phyloP scores from a whole-genome alignment of 2,329 filamentous ascomycete species.

The Karstenula rhodostoma region DNA sequence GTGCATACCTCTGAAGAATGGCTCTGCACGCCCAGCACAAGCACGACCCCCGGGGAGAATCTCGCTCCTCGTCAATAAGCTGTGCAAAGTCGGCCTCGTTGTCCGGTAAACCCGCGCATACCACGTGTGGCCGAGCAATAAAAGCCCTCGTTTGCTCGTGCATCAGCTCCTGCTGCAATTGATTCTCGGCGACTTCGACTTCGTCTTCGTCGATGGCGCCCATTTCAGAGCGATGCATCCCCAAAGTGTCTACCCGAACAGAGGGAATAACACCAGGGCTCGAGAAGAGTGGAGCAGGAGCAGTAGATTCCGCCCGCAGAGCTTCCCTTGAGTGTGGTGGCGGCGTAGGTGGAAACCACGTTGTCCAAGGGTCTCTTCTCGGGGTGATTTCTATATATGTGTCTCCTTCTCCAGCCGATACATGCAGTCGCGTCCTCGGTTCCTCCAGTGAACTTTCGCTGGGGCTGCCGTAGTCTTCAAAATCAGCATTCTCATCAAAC shows the following conservation, averaged over 20 bases:
- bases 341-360: not conserved
- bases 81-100: not conserved
- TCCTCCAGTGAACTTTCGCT: not conserved
- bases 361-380: not conserved
- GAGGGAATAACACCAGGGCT: not conserved
- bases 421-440: not conserved
- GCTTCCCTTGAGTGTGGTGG: not conserved
- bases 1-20: constrained; percentile 1
- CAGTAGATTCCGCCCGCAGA: too few species aligned
- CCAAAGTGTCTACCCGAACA: not conserved
- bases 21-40: constrained; percentile 1
- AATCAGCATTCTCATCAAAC: not conserved
- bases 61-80: not conserved
- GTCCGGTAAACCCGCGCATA: not conserved
- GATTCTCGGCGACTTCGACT: not conserved
- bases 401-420: not conserved
- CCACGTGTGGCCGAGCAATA: not conserved
- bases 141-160: not conserved
- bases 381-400: not conserved
- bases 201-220: not conserved
- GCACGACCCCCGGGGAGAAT: too few species aligned
- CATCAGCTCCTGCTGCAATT: not conserved
- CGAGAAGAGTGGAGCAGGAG: not conserved
- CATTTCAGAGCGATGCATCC: not conserved
- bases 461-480: not conserved